A percentile compares a stretch with the other conserved stretches of the same genome.
Evolutionary conservation across 2,329 filamentous ascomycete genomes (phyloP).

Genomic region (Xylaria sp.): DNA sequence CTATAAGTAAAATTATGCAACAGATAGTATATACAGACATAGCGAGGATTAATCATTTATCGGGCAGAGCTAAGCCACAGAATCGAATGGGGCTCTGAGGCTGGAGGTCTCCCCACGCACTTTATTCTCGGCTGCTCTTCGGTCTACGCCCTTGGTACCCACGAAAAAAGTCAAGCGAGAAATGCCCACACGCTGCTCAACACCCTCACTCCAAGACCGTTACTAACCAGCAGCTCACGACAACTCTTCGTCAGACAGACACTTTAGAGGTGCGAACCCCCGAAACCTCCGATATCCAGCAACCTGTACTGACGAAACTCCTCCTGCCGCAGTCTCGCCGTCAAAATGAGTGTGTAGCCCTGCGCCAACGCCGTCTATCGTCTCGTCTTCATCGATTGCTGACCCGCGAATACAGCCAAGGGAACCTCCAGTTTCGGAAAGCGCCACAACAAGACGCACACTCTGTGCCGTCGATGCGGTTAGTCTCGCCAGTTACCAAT

Average conservation of each 20-base stretch:
- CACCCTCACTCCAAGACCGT: conserved; percentile 37
- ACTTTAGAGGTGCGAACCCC: conserved; percentile 42
- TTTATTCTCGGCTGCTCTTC: conserved; percentile 45
- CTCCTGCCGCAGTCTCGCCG: conserved; percentile 41
- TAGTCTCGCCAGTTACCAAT: conserved; percentile 57
- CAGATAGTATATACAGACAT: background rate
- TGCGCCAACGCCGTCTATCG: conserved; percentile 23
- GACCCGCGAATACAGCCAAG: conserved; percentile 48
- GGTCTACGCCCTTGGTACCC: conserved; percentile 41
- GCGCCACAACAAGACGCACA: conserved; percentile 98
- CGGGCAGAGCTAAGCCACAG: conserved; percentile 21
- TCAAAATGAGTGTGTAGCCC: conserved; percentile 50
- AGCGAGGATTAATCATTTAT: background rate
- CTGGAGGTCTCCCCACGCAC: background rate
- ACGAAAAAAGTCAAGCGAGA: conserved; percentile 47
- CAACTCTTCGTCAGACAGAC: conserved; percentile 42
- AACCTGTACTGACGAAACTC: conserved; percentile 34
- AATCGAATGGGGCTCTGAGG: background rate
- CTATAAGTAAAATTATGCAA: background rate
- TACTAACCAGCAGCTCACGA: conserved; percentile 41
- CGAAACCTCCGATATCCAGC: background rate
- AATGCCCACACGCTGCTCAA: conserved; percentile 40
- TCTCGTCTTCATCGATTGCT: conserved; percentile 40
- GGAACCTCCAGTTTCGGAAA: conserved; percentile 53
- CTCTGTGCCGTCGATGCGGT: conserved; percentile 98